Conservation (phyloP, 2,329 filamentous ascomycete species). For the Xylariaceae sp. region DNA sequence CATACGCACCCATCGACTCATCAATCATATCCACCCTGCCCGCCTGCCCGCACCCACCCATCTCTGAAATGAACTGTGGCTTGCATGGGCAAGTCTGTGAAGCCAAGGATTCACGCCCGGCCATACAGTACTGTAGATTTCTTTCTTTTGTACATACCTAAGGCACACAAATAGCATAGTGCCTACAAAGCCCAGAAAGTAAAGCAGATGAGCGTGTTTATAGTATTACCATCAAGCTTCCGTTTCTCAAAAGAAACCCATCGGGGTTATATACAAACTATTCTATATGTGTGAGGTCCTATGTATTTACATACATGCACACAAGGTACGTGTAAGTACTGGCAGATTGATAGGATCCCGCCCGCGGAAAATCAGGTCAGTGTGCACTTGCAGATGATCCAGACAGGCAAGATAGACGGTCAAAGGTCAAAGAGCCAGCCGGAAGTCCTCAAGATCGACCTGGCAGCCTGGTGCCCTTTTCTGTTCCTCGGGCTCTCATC, state of each 20-base stretch:
- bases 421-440: conserved; percentile 9
- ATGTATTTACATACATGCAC: not conserved
- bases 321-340: too few species aligned
- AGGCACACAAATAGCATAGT: not conserved
- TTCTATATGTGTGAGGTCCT: not conserved
- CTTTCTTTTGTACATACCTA: not conserved
- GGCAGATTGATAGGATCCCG: conserved; percentile 3
- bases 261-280: not conserved
- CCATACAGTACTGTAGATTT: too few species aligned
- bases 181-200: too few species aligned
- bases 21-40: not conserved
- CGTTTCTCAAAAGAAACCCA: too few species aligned
- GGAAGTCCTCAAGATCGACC: not conserved
- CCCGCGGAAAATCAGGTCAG: conserved; percentile 1
- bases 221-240: too few species aligned
- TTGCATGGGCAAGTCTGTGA: not conserved
- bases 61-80: not conserved
- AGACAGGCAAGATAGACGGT: not conserved
- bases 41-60: not conserved
- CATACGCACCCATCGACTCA: not conserved
- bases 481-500: not conserved
- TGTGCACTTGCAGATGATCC: conserved; percentile 10
- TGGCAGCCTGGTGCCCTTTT: not conserved
- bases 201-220: too few species aligned
- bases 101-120: too few species aligned